These are phyloP conservation scores for Herpetomonas tarakana DNA, from an alignment of 208 protist genomes.

Conservation along the genomic window DNA sequence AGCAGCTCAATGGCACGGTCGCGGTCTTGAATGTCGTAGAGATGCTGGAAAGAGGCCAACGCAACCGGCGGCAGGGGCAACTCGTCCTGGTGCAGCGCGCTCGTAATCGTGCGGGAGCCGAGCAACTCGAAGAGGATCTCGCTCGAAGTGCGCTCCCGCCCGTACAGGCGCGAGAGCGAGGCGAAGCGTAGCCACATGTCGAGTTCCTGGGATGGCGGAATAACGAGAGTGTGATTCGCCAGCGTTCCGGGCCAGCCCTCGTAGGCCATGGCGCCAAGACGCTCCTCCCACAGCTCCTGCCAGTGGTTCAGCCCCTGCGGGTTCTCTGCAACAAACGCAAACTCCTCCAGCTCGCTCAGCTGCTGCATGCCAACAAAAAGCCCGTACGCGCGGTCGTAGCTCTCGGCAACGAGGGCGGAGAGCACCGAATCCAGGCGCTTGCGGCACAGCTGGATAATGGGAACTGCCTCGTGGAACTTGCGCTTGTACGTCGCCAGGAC, in stretches of 20 bases:
- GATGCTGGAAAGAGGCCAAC: slow-evolving; percentile 80
- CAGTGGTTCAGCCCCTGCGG: slow-evolving; percentile 66
- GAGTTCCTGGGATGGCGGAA: slow-evolving; percentile 91
- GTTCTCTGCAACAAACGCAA: slow-evolving; percentile 77
- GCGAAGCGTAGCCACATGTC: slow-evolving; percentile 98
- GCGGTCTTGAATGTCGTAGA: slow-evolving; percentile 80
- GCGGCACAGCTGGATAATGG: slow-evolving; percentile 91
- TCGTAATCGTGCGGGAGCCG: slow-evolving; percentile 62
- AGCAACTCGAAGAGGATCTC: slow-evolving; percentile 90
- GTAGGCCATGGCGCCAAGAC: slow-evolving; percentile 88
- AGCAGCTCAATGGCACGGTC: slow-evolving; percentile 68
- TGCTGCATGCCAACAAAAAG: slow-evolving; percentile 97
- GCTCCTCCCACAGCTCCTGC: slow-evolving; percentile 85
- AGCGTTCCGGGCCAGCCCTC: slow-evolving; percentile 98
- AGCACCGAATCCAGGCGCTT: slow-evolving; percentile 93
- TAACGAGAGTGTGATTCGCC: slow-evolving; percentile 94
- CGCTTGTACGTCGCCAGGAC: slow-evolving; percentile 70
- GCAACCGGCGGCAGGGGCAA: slow-evolving; percentile 71
- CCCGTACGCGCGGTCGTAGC: slow-evolving; percentile 98
- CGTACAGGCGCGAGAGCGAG: slow-evolving; percentile 89
- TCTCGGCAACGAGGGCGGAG: slow-evolving; percentile 96
- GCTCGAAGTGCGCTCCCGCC: slow-evolving; percentile 73
- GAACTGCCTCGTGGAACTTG: slow-evolving; percentile 81
- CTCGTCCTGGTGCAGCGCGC: slow-evolving; percentile 43
- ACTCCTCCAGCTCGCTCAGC: slow-evolving; percentile 98